Evolutionary conservation across 768 basidiomycete species (phyloP).

Genomic region (Cytidiella melzeri): DNA sequence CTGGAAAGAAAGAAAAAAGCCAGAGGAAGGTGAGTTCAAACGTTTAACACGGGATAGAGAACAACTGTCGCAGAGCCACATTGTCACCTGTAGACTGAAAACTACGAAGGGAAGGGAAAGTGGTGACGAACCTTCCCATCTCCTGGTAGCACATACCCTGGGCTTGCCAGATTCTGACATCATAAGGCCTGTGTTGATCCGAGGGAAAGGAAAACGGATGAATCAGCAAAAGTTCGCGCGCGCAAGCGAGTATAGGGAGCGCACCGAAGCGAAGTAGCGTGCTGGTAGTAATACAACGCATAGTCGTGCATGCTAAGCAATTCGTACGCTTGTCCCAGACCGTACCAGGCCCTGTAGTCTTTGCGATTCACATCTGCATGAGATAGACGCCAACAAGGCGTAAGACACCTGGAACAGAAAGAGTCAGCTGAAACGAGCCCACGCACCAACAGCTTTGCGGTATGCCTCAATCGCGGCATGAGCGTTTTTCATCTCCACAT

Average conservation of each 20-base stretch:
- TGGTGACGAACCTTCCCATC: constrained; percentile 60
- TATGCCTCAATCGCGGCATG: constrained; percentile 99
- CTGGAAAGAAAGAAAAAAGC: neutral
- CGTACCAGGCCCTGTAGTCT: constrained; percentile 98
- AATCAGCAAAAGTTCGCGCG: neutral
- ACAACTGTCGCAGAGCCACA: too few relatives aligned
- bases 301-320: constrained; percentile 96
- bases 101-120: too few relatives aligned
- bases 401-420: neutral
- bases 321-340: constrained; percentile 96
- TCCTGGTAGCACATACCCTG: constrained; percentile 93
- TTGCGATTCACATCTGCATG: constrained; percentile 85
- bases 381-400: constrained; percentile 10
- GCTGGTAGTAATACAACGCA: constrained; percentile 93
- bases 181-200: constrained; percentile 66
- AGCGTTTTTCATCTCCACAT: constrained; percentile 97
- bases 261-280: constrained; percentile 87
- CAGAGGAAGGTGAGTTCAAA: neutral
- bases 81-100: too few relatives aligned
- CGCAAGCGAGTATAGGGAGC: constrained; percentile 10
- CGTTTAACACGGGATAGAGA: neutral
- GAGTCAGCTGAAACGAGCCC: neutral
- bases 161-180: constrained; percentile 94
- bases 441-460: constrained; percentile 86
- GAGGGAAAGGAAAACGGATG: neutral